Base-by-base conservation (phyloP, 495 filamentous ascomycete species). In the Podospora appendiculata region DNA sequence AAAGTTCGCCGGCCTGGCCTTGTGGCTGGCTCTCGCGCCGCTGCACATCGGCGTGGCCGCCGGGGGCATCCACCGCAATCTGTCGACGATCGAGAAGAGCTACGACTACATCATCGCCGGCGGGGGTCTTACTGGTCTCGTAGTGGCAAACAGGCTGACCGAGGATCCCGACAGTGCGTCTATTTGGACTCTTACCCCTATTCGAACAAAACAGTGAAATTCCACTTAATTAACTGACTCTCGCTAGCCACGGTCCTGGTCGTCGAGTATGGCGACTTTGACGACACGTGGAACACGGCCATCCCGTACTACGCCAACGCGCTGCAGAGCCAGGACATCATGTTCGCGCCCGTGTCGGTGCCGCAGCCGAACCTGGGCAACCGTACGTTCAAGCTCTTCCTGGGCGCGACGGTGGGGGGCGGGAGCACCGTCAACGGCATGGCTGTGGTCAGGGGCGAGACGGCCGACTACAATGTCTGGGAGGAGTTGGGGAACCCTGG, bases 381-480 rank as follows among this genome's bases (percentile, higher is more conserved):
- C 51, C 40, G 54, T 34, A 48, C 48, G 3, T 54, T 54, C n/a
- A 45, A 13, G 9, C 39, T 58, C 7, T 3, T 16, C 5, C 40
- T 54, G 43, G 62, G 55, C 8, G 55, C 63, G 16, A 61, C 66
- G 3, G 67, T 76, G 8, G 70, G 72, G 13, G 73, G 73, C 13
- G 66, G 66, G 1, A 62, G 64, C 0, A 60, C 62, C 2, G 60
- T 75, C 33, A 75, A 75, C 35, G 68, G 66, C 33, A 74, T 71
- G 70, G 58, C 63, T 32, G 51, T 50, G 38, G 65, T 69, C 34
- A 73, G 80, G 32, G 81, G 81, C 0, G 77, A 73, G 19, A 75
- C 68, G 40, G 60, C 70, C 8, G 79, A 84, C 43, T 83, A 81
- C 49, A 77, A 85, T 59, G 68, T 73, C 32, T 85, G 83, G 83